Evolutionary conservation across 106 monocot genomes (phyloP), one percentile per base, ranked within the genome.

Genomic region (Dendrobium officinale): DNA sequence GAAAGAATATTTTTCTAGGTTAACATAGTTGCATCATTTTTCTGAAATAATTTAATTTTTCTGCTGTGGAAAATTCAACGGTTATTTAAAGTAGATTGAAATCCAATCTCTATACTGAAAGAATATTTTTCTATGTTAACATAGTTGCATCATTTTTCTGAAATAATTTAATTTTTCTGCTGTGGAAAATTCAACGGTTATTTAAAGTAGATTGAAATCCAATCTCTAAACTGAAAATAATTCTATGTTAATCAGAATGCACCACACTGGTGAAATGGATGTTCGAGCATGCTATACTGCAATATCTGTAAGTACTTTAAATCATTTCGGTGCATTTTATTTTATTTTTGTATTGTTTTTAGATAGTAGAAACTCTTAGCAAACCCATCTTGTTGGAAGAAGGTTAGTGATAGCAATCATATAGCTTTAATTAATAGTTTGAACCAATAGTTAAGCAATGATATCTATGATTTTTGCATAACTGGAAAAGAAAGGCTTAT

Each of bases 241-340:
- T 13, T 86, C 15, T 82, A 72, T 74, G 73, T 27, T 17, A 55
- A 42, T 85, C 72, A 99, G 99, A 86, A 99, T 99, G 99, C 99
- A 99, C 84, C 81, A 91, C 83, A 86, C 20, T 72, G 99, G 99
- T 41, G 99, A 99, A 93, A 91, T 95, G 51, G 99, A 99, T 90
- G 95, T 91, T 33, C 89, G 99, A 73, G 95, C 99, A 77, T 90
- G 88, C 78, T 99, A 99, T 77, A 95, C 91, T 81, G 95, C 95
- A 43, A 86, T 99, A 74, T 99, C 99, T 37, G 99, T 99, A 80
- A 90, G 95, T 88, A 2, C 13, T 10, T 7, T 11, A 45, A 16
- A 13, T 81, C 37, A 33, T 67, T 0, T 20, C 5, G 51, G 51
- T 13, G 10, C 10, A 13, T 51, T 3, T 51, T 51, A 13, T 15